A percentile compares a stretch with the other conserved stretches of the same genome.
Conservation (phyloP, 371 early-diverging fungal species). For the Phascolomyces articulosus region DNA sequence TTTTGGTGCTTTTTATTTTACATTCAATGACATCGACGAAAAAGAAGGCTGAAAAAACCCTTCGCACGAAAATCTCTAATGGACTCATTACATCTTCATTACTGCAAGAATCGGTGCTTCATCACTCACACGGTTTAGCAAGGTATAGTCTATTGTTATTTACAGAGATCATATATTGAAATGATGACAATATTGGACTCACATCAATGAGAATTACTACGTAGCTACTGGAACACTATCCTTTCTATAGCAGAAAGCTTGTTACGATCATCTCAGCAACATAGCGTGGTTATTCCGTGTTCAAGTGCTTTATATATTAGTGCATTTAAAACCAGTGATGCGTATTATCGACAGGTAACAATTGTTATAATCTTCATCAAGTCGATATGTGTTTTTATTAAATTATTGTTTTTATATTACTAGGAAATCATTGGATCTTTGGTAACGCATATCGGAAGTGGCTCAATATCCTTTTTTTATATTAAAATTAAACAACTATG, state of each 20-base stretch:
- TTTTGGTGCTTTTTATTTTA: constrained; percentile 68
- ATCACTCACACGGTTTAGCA: constrained; percentile 54
- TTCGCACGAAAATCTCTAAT: constrained; percentile 61
- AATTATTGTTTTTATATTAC: background rate
- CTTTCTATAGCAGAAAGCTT: constrained; percentile 67
- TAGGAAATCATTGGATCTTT: constrained; percentile 76
- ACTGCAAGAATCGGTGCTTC: constrained; percentile 54
- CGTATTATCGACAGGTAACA: constrained; percentile 64
- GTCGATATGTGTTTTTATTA: no score
- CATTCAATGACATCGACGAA: constrained; percentile 68
- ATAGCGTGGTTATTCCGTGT: constrained; percentile 43
- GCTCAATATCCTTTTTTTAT: constrained; percentile 50
- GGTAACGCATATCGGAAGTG: constrained; percentile 86
- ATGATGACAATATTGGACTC: no score
- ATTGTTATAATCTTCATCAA: no score
- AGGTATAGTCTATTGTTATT: no score
- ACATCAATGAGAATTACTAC: no score
- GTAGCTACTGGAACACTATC: constrained; percentile 59
- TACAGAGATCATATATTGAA: no score
- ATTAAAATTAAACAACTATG: background rate
- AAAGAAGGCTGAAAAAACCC: constrained; percentile 63
- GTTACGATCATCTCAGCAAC: constrained; percentile 57
- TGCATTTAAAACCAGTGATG: constrained; percentile 60
- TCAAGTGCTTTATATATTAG: constrained; percentile 56
- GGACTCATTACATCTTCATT: constrained; percentile 52